These are phyloP conservation scores for Leptosphaerulina australis DNA, from an alignment of 2,329 filamentous ascomycete species.

Conservation along the genomic window DNA sequence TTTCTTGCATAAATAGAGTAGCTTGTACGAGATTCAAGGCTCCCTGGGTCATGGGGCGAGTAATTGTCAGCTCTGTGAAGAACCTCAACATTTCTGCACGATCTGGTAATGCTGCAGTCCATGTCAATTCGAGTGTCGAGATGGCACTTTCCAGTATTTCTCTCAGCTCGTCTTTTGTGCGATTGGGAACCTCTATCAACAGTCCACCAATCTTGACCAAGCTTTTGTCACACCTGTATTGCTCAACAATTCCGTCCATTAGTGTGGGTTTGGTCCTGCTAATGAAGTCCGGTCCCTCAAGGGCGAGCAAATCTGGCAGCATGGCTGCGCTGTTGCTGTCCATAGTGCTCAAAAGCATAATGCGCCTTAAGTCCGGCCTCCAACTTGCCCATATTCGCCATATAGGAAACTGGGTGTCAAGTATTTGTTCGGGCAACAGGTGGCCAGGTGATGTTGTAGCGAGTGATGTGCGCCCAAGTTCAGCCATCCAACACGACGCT, in stretches of 20 bases:
- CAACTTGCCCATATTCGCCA: constrained; percentile 43
- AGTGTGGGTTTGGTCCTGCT: constrained; percentile 24
- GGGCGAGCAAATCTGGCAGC: constrained; percentile 31
- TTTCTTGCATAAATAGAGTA: constrained; percentile 20
- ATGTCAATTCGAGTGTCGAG: constrained; percentile 17
- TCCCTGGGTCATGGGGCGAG: constrained; percentile 27
- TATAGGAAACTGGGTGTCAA: constrained; percentile 33
- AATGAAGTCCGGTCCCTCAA: constrained; percentile 43
- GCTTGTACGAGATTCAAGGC: constrained; percentile 34
- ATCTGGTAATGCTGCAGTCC: constrained; percentile 4
- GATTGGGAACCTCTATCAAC: constrained; percentile 29
- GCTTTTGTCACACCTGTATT: constrained; percentile 22
- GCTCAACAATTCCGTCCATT: constrained; percentile 30
- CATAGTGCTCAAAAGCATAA: constrained; percentile 22
- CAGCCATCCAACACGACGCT: constrained; percentile 32
- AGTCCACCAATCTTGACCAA: constrained; percentile 27
- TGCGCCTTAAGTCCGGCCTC: constrained; percentile 31
- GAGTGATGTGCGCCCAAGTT: constrained; percentile 15
- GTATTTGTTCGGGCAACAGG: constrained; percentile 27
- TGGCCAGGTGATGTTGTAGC: constrained; percentile 14
- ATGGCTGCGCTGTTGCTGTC: constrained; percentile 20
- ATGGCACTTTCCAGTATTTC: constrained; percentile 21
- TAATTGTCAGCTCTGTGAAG: constrained; percentile 28
- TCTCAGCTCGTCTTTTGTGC: constrained; percentile 27
- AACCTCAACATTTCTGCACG: constrained; percentile 18